Conservation (phyloP, 257 asterid genomes). For the Capsicum chinense region DNA sequence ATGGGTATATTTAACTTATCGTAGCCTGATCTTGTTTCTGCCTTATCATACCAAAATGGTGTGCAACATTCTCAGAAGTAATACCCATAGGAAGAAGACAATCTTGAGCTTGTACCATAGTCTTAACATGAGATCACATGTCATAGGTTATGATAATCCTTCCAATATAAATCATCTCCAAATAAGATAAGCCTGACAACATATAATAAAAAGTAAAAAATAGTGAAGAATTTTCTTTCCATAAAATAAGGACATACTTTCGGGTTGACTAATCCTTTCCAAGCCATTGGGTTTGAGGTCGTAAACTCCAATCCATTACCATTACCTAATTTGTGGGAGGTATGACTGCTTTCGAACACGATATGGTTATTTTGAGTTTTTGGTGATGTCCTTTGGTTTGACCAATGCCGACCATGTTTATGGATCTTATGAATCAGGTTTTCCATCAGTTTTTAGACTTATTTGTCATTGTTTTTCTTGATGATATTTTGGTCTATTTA, state of each 20-base stretch:
- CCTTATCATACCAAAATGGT: slow-evolving; percentile 89
- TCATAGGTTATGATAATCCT: background rate
- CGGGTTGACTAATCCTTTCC: slow-evolving; percentile 97
- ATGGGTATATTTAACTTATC: slow-evolving; percentile 56
- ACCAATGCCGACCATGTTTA: too few relatives aligned
- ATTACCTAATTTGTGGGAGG: slow-evolving; percentile 59
- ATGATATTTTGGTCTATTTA: too few relatives aligned
- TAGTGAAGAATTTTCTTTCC: background rate
- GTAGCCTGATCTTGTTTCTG: slow-evolving; percentile 98
- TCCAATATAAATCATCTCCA: background rate
- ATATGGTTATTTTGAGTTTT: too few relatives aligned
- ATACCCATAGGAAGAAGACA: slow-evolving; percentile 99
- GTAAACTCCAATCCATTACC: slow-evolving; percentile 98
- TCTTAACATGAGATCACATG: slow-evolving; percentile 58
- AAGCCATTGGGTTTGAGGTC: slow-evolving; percentile 90
- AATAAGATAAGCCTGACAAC: slow-evolving; percentile 3
- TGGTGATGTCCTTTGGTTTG: too few relatives aligned
- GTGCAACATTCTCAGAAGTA: slow-evolving; percentile 97
- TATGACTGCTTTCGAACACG: background rate
- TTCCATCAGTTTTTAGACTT: too few relatives aligned
- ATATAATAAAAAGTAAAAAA: background rate
- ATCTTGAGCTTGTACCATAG: slow-evolving; percentile 87
- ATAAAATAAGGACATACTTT: slow-evolving; percentile 48
- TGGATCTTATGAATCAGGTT: too few relatives aligned
- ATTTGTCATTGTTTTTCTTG: too few relatives aligned